phyloP scores from a whole-genome alignment of 2,329 filamentous ascomycete genomes.

The Chalara sp. region DNA sequence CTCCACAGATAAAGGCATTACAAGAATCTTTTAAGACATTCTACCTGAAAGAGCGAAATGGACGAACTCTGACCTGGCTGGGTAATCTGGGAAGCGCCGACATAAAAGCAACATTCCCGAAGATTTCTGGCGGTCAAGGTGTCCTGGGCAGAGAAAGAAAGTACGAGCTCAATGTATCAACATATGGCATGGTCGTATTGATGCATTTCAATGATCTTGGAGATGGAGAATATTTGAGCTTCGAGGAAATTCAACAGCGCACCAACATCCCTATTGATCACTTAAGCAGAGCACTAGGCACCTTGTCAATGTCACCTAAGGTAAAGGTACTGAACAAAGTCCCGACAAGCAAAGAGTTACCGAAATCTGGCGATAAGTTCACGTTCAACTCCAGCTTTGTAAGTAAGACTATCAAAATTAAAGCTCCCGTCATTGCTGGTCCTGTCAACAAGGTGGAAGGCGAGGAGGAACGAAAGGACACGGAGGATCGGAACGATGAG shows the following conservation, averaged over 20 bases:
- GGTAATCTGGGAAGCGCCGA: conserved; percentile 71
- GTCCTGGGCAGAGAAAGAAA: conserved; percentile 57
- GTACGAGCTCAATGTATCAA: conserved; percentile 88
- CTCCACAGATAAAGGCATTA: conserved; percentile 64
- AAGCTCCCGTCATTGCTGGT: conserved; percentile 73
- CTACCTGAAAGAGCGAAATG: conserved; percentile 82
- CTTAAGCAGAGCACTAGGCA: conserved; percentile 70
- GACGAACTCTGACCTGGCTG: conserved; percentile 81
- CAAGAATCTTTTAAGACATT: conserved; percentile 83
- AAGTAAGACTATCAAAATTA: conserved; percentile 80
- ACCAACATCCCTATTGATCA: conserved; percentile 74
- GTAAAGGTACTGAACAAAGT: conserved; percentile 75
- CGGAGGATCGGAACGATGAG: conserved; percentile 70
- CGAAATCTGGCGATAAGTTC: conserved; percentile 69
- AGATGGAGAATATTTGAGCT: conserved; percentile 43
- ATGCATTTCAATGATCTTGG: conserved; percentile 79
- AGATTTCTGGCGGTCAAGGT: conserved; percentile 63
- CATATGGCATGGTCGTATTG: conserved; percentile 85
- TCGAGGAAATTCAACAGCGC: conserved; percentile 74
- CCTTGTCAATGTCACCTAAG: conserved; percentile 76
- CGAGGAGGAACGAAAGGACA: conserved; percentile 58
- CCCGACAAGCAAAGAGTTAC: conserved; percentile 67
- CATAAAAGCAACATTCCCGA: conserved; percentile 71
- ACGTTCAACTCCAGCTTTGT: conserved; percentile 75
- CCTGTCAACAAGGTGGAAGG: conserved; percentile 81